Conservation (phyloP, 2,329 filamentous ascomycete species). For the Trichoderma sp. region DNA sequence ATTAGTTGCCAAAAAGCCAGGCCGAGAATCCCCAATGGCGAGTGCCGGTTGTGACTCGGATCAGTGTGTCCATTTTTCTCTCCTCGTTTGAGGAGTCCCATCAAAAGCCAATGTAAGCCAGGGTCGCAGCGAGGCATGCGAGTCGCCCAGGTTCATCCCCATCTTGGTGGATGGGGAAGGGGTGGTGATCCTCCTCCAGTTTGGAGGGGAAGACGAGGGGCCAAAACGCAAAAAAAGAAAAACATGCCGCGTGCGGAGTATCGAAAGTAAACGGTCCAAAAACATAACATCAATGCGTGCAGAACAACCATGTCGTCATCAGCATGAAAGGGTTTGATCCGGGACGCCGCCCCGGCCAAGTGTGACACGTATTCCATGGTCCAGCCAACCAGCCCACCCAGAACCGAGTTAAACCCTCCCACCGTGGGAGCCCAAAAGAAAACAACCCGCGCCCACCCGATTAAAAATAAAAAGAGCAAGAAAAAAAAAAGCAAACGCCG, state of each 20-base stretch:
- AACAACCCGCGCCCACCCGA: slow-evolving; percentile 20
- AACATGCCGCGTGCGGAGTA: slow-evolving; percentile 18
- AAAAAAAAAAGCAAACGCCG: slow-evolving; percentile 44
- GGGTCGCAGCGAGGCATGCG: slow-evolving; percentile 5
- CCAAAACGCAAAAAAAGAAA: slow-evolving; percentile 13
- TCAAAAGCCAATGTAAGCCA: background rate
- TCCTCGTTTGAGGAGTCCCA: background rate
- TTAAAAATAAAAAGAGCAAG: background rate
- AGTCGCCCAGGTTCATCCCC: background rate
- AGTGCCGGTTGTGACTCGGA: background rate
- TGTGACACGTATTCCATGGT: slow-evolving; percentile 33
- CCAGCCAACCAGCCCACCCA: slow-evolving; percentile 31
- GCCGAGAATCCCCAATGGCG: background rate
- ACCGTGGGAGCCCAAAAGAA: slow-evolving; percentile 8
- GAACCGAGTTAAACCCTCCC: slow-evolving; percentile 21
- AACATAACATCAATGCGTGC: slow-evolving; percentile 21
- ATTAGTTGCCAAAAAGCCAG: slow-evolving; percentile 6
- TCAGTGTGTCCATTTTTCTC: background rate
- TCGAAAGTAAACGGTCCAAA: slow-evolving; percentile 16
- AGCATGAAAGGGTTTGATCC: slow-evolving; percentile 28
- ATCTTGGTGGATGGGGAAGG: background rate
- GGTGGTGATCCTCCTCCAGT: background rate
- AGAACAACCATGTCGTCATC: slow-evolving; percentile 35
- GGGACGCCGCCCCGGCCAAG: slow-evolving; percentile 33
- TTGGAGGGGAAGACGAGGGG: background rate